Conservation (phyloP, 2,329 filamentous ascomycete genomes). For the Bertia moriformis region DNA sequence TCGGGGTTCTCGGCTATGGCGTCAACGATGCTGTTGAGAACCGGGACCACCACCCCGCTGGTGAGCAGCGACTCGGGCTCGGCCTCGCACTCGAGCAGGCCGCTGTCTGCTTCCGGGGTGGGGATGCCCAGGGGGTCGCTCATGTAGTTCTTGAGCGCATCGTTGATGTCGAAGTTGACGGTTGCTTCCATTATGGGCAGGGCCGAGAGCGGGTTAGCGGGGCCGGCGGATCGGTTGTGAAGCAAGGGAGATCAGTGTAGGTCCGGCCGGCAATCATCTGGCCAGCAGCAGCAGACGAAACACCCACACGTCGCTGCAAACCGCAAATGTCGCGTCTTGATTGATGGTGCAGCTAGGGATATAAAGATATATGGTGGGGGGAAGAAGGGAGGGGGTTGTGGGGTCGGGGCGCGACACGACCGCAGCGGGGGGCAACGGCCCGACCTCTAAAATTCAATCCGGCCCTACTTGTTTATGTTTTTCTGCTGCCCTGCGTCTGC, state of each 20-base stretch:
- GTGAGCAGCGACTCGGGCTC: constrained; percentile 70
- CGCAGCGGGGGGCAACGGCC: no score
- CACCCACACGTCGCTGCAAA: no score
- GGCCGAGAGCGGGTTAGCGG: constrained; percentile 14
- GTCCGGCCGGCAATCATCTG: constrained; percentile 1
- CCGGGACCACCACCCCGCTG: constrained; percentile 61
- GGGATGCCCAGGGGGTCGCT: constrained; percentile 74
- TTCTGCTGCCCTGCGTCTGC: no score
- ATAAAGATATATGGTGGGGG: no score
- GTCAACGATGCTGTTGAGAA: constrained; percentile 84
- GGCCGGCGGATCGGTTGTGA: constrained; percentile 17
- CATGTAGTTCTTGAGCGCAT: constrained; percentile 91
- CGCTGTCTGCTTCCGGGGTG: constrained; percentile 71
- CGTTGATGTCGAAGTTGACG: constrained; percentile 86
- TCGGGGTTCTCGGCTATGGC: constrained; percentile 84
- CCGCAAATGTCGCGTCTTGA: no score
- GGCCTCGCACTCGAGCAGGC: constrained; percentile 80
- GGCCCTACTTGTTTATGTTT: no score
- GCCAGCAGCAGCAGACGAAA: no score
- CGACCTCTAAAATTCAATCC: no score
- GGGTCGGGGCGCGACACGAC: no score
- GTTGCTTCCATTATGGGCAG: constrained; percentile 45
- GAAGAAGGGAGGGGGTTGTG: no score
- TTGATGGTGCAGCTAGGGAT: no score
- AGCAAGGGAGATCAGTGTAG: constrained; percentile 20